phyloP scores from a whole-genome alignment of 176 grass and related monocot species.

The Stipa capillata region DNA sequence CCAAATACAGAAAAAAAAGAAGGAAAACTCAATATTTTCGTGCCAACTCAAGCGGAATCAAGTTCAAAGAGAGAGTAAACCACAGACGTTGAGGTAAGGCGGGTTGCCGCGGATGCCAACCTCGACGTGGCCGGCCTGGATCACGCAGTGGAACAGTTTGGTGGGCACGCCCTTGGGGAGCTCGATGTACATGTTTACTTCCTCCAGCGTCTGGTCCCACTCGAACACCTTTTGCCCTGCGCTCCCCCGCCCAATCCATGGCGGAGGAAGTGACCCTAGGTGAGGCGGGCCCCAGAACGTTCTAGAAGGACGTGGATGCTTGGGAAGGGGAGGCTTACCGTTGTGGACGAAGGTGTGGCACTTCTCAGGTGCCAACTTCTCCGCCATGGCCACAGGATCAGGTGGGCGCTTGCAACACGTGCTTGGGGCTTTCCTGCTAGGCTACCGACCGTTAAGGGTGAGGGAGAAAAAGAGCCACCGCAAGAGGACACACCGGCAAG shows the following conservation, averaged over 20 bases:
- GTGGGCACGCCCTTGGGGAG: too few species aligned
- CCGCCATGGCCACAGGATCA: conserved; percentile 33
- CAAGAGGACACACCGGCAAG: too few species aligned
- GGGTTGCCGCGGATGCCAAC: conserved; percentile 71
- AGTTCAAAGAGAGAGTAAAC: not conserved
- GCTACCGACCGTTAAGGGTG: too few species aligned
- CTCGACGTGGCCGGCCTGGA: conserved; percentile 64
- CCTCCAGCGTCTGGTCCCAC: too few species aligned
- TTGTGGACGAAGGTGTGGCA: conserved; percentile 64
- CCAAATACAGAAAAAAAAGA: not conserved
- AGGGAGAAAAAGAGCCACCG: too few species aligned
- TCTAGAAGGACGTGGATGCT: too few species aligned
- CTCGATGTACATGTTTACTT: too few species aligned
- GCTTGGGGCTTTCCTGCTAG: not conserved
- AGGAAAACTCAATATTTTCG: not conserved
- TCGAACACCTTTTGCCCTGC: too few species aligned
- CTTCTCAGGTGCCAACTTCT: conserved; percentile 81
- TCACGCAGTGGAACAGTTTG: conserved; percentile 65
- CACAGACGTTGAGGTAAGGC: conserved; percentile 75
- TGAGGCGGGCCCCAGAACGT: too few species aligned
- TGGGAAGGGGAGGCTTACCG: conserved; percentile 29
- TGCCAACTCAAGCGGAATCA: not conserved
- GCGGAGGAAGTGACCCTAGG: too few species aligned
- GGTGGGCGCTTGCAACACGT: not conserved
- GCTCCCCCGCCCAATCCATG: too few species aligned